Conservation (phyloP, 805 yeast species). For the Ogataea glucozyma region DNA sequence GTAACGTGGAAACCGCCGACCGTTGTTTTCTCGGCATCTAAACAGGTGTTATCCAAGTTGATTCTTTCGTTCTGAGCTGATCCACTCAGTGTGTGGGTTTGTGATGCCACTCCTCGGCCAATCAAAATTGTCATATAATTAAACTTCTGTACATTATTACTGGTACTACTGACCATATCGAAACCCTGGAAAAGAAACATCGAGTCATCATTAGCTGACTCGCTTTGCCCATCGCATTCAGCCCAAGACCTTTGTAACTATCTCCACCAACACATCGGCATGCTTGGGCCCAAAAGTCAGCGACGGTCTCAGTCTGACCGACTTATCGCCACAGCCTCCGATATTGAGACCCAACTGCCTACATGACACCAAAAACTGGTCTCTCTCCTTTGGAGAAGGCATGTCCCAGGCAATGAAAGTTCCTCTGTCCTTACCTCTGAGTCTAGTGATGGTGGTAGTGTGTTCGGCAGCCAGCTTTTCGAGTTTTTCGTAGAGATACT, state of each 20-base stretch:
- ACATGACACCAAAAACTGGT: conserved; percentile 44
- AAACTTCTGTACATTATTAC: too few relatives aligned
- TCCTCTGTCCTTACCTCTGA: conserved; percentile 65
- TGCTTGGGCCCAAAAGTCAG: conserved; percentile 61
- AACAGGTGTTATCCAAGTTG: too few relatives aligned
- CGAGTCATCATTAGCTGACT: too few relatives aligned
- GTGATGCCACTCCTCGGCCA: too few relatives aligned
- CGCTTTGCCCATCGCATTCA: too few relatives aligned
- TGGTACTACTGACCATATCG: too few relatives aligned
- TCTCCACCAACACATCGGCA: conserved; percentile 54
- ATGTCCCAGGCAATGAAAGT: conserved; percentile 69
- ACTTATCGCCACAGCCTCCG: conserved; percentile 64
- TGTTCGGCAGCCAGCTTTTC: conserved; percentile 39
- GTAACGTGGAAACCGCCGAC: too few relatives aligned
- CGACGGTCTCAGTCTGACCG: conserved; percentile 66
- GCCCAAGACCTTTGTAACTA: conserved; percentile 37
- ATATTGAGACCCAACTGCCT: conserved; percentile 59
- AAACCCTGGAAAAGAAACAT: too few relatives aligned
- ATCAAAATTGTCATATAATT: too few relatives aligned
- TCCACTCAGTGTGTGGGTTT: too few relatives aligned
- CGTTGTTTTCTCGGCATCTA: too few relatives aligned
- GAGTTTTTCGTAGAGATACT: conserved; percentile 49
- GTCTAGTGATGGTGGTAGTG: conserved; percentile 45
- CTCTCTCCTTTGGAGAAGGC: conserved; percentile 44
- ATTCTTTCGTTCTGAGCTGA: too few relatives aligned